These are phyloP conservation scores for Rhizopogon vulgaris DNA, from an alignment of 768 basidiomycete species.

Conservation along the genomic window DNA sequence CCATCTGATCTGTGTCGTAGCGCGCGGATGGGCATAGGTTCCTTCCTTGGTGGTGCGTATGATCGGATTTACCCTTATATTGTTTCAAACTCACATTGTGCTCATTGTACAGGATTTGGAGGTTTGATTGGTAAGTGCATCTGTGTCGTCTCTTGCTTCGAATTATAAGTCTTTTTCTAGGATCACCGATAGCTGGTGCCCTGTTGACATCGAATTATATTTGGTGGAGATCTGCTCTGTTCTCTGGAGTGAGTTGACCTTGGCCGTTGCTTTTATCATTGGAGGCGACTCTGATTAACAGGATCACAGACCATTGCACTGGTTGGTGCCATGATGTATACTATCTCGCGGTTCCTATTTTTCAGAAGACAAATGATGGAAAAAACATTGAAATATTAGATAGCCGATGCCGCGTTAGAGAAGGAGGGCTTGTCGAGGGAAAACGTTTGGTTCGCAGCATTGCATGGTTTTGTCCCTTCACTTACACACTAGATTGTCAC, in stretches of 20 bases:
- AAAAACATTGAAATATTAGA: neutral
- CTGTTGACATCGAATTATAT: conserved; percentile 44
- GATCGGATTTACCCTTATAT: neutral
- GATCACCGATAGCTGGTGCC: conserved; percentile 53
- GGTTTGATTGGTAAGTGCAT: conserved; percentile 16
- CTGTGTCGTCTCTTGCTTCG: neutral
- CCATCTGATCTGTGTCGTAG: conserved; percentile 1
- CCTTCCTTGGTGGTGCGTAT: conserved; percentile 2
- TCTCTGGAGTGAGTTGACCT: conserved; percentile 31
- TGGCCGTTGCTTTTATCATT: neutral
- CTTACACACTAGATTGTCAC: too few relatives aligned
- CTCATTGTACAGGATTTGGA: conserved; percentile 8
- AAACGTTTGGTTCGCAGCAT: too few relatives aligned
- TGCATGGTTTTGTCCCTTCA: too few relatives aligned
- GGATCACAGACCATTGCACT: neutral
- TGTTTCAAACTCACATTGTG: neutral
- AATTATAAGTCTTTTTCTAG: conserved; percentile 16
- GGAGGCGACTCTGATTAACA: neutral
- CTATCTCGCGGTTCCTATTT: neutral
- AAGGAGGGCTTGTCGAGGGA: too few relatives aligned
- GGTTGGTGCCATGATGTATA: neutral
- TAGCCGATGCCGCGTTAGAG: too few relatives aligned
- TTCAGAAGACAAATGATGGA: neutral
- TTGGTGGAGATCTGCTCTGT: conserved; percentile 54
- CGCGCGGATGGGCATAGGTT: conserved; percentile 21